Base-by-base conservation (phyloP, 2,329 filamentous ascomycete species). In the Colletotrichum horii region DNA sequence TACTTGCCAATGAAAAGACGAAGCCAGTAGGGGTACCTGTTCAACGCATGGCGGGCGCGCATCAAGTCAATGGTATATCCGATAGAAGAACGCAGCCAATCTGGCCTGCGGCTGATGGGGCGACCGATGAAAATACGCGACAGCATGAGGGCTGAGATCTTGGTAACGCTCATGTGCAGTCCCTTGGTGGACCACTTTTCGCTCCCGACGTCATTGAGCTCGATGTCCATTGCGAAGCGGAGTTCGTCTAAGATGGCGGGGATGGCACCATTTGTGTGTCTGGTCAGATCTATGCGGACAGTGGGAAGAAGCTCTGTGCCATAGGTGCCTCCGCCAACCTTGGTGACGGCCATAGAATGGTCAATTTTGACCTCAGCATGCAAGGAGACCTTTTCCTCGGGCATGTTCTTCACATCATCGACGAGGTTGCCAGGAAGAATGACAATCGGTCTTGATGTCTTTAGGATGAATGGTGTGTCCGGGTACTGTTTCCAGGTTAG, bases 91-190 rank as follows among this genome's bases (percentile, higher is more conserved):
- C 69, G 69, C 11, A 71, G 43, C 69, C 69, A 71, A 14, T 71
- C 69, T 5, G 69, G 69, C 7, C 60, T 61, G 8, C 69, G 69
- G 43, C 69, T 71, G 48, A 71, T 71, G 60, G 69, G 69, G 24
- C 69, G 69, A 22, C 69, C 69, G 15, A 71, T 71, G 32, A 71
- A 71, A 19, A 71, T 71, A 6, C 69, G 69, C n/a, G 69, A 71
- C 0, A 71, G 69, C 69, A 71, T 71, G 8, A 71, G 69, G 8
- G 69, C 69, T 8, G 69, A 71, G 16, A 71, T 66, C 43, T 71
- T 71, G 43, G 69, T 71, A 6, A 71, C 69, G 24, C 69, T 71
- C 69, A 71, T 71, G 61, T 71, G 69, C 8, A 71, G 69, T 48
- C 64, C 62, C 69, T 71, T 71, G 28, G 61, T 71, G 4, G 69